A percentile compares a stretch with the other conserved stretches of the same genome.
phyloP scores from a whole-genome alignment of 1,139 yeast species.

The Yamadazyma atlantica region DNA sequence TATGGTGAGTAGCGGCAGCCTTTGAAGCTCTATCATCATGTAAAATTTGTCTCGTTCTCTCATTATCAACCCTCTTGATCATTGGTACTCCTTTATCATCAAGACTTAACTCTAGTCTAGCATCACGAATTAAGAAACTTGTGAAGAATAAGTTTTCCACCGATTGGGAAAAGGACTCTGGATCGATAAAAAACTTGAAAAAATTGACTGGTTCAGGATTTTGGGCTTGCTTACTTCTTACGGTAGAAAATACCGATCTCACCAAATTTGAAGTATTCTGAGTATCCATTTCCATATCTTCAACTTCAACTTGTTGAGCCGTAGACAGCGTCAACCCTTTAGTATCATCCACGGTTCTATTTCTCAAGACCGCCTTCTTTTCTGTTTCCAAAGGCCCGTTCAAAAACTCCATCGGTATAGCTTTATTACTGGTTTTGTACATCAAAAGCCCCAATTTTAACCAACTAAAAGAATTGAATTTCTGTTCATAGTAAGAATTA shows the following conservation, averaged over 20 bases:
- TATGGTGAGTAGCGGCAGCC: constrained; percentile 54
- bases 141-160: constrained; percentile 82
- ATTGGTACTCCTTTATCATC: constrained; percentile 48
- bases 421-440: constrained; percentile 45
- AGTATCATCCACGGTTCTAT: constrained; percentile 45
- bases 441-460: constrained; percentile 56
- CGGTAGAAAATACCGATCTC: constrained; percentile 41
- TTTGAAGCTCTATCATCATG: constrained; percentile 2
- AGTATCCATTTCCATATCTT: constrained; percentile 50
- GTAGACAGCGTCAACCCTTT: constrained; percentile 39
- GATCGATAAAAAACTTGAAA: constrained; percentile 70
- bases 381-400: constrained; percentile 74
- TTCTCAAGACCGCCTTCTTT: constrained; percentile 39
- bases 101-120: constrained; percentile 52
- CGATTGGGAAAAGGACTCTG: constrained; percentile 71
- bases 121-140: constrained; percentile 78
- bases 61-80: constrained; percentile 21
- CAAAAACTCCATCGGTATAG: constrained; percentile 59
- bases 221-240: constrained; percentile 27
- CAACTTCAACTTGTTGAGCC: constrained; percentile 53
- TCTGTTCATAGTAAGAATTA: constrained; percentile 19
- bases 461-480: constrained; percentile 54
- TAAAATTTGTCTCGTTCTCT: constrained; percentile 3
- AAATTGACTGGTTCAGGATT: constrained; percentile 47
- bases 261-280: constrained; percentile 65